Percentiles rank a stretch among this genome's conserved stretches.
Conservation (phyloP, 257 asterid species). For the Primulina tabacum region DNA sequence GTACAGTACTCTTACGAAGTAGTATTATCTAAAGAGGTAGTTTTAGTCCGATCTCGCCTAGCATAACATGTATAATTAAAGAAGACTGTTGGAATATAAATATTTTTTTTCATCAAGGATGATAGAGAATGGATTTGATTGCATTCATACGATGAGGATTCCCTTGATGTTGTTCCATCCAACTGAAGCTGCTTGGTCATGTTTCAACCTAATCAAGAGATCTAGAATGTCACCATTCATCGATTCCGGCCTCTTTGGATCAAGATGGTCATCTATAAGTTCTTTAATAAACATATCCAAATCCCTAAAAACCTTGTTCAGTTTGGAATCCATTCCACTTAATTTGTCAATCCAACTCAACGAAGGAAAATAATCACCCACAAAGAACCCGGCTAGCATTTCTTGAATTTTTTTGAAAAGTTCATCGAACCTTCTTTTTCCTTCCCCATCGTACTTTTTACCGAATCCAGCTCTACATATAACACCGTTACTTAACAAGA, state of each 20-base stretch:
- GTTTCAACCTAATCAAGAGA: conserved; percentile 14
- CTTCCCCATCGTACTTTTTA: conserved; percentile 9
- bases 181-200: neutral
- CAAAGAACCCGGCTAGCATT: neutral
- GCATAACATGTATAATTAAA: too few relatives aligned
- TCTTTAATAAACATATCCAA: conserved; percentile 21
- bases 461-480: conserved; percentile 20
- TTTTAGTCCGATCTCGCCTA: too few relatives aligned
- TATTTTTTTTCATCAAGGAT: too few relatives aligned
- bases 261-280: conserved; percentile 23
- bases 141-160: neutral
- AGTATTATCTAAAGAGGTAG: too few relatives aligned
- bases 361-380: conserved; percentile 17
- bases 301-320: conserved; percentile 13
- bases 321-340: conserved; percentile 5
- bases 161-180: neutral
- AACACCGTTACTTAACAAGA: neutral
- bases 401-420: conserved; percentile 16
- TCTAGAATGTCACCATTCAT: conserved; percentile 24
- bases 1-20: too few relatives aligned
- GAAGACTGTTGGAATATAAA: too few relatives aligned
- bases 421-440: neutral
- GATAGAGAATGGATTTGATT: too few relatives aligned
- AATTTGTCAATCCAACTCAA: conserved; percentile 28
- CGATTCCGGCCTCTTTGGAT: conserved; percentile 9